Conservation (phyloP, 2,329 filamentous ascomycete species). For the Rhexocercosporidium sp. region DNA sequence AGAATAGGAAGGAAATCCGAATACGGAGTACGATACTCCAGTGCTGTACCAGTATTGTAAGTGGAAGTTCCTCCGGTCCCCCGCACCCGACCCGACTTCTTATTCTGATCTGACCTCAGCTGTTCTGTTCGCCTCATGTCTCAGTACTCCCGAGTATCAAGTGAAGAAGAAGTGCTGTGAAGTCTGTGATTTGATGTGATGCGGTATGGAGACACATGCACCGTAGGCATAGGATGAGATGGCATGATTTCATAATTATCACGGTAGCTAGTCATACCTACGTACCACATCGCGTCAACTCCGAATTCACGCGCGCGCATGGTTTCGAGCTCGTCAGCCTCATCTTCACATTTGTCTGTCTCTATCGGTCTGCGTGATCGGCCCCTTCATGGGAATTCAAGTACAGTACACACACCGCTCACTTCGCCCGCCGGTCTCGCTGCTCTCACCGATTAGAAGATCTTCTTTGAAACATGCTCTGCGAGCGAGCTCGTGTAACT, state of each 20-base stretch:
- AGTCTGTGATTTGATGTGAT: too few species aligned
- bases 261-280: too few species aligned
- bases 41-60: neutral
- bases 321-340: neutral
- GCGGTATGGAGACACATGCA: too few species aligned
- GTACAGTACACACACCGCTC: neutral
- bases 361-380: neutral
- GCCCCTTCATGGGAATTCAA: neutral
- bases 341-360: neutral
- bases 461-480: neutral
- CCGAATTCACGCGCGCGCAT: neutral
- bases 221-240: too few species aligned
- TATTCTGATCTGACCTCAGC: too few species aligned
- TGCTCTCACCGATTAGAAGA: neutral
- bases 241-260: too few species aligned
- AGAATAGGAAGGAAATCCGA: too few species aligned
- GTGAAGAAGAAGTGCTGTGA: too few species aligned
- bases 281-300: neutral
- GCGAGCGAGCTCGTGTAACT: neutral
- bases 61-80: neutral
- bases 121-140: too few species aligned
- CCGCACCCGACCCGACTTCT: neutral
- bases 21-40: neutral
- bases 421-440: neutral
- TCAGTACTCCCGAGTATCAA: too few species aligned